Base-by-base conservation (phyloP, 2,329 filamentous ascomycete species). In the Dothideomycetidae sp. region DNA sequence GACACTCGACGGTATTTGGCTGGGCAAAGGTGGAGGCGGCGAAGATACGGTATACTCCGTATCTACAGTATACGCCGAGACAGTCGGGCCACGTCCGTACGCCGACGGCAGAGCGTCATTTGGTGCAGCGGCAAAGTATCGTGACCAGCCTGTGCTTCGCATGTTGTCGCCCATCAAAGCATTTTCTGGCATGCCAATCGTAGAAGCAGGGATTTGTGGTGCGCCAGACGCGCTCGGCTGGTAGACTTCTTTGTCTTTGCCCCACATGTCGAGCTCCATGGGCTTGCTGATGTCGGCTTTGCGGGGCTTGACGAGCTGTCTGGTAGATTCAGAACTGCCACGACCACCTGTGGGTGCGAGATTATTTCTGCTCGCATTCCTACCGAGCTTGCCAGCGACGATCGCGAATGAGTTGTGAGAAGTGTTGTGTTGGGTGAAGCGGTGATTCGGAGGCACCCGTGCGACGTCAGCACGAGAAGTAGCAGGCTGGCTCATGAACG, bases 371-470 rank as follows among this genome's bases (percentile, higher is more conserved):
- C 62, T 53, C 52, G 64, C 68, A 41, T 66, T 62, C 44, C 61
- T 59, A 39, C 63, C 64, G 37, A 70, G 59, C 42, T 73, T 73
- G 31, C 78, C 78, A 35, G 58, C 54, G 10, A 67, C 62, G 48
- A 68, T 67, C 10, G 63, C 63, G 12, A 67, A 50, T 3, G 65
- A 68, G 32, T 46, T 56, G 42, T 51, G 50, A 15, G 50, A 51
- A 29, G 44, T 46, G 18, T 53, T 33, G 53, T 49, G 14, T 34
- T 43, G 38, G 10, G 42, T 36, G 19, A 49, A 45, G 16, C 53
- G 53, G 10, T 53, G 36, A 12, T 38, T 38, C 18, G 36, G 36
- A 17, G 36, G 36, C 26, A 38, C 39, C 7, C 19, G 43, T 30
- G 18, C 31, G 32, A 55, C 42, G 10, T 48, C 50, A 12, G 47